Base-by-base conservation (phyloP, 2,329 filamentous ascomycete species). In the Ceratocystis papillata region DNA sequence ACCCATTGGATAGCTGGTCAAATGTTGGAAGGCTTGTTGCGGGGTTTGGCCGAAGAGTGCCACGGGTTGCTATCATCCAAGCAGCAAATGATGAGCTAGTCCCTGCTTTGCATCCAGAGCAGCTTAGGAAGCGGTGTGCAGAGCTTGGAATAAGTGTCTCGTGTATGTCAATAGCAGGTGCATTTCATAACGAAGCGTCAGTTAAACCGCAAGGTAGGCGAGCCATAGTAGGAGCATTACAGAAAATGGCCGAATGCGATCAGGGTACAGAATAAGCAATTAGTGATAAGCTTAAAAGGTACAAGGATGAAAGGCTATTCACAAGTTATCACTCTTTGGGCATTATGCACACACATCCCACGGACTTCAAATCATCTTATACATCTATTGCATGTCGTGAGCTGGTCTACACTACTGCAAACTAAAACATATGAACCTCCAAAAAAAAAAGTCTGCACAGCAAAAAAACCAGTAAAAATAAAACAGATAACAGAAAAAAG, bases 41-140 rank as follows among this genome's bases (percentile, higher is more conserved):
- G 10, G 37, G 37, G 37, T 4, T 41, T 41, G 69, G 65, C 71
- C 68, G 69, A 8, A 46, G 22, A 15, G 6, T 1, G 15, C 79
- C 79, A 0, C 72, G 71, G 4, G 71, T 83, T 1, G 77, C 80
- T 61, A 80, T 85, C 46, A 71, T 85, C 5, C 78, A 83, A 71
- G 83, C 81, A 28, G 82, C 78, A 2, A 82, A 78, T 68, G 83
- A 85, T 69, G 83, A 86, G 71, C 72, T 86, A 20, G 83, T 86
- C 0, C 83, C 83, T 0, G 73, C 75, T 28, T 75, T 78, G 57
- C 81, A 85, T 65, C 79, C 77, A 12, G 73, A 76, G 44, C 71
- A 74, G 62, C 74, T 85, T 5, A 74, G 78, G 64, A 73, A 76
- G 67, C 76, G 77, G 65, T 85, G 82, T 70, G 67, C 73, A 66